These are phyloP conservation scores for Lipomyces starkeyi DNA, from an alignment of 805 yeast genomes.

Conservation along the genomic window DNA sequence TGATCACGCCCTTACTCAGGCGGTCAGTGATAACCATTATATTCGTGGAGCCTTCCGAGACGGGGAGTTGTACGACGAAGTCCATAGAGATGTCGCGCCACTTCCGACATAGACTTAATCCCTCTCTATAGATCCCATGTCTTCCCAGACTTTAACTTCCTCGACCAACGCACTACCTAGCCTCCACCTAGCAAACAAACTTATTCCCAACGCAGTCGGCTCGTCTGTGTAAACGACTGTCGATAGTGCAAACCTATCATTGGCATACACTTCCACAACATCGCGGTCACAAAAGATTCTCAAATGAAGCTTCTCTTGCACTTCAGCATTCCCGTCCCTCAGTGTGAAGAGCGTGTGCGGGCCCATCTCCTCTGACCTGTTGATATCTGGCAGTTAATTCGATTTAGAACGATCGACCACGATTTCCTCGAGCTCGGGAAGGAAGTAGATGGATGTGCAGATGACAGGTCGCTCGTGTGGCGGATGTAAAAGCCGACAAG, in stretches of 20 bases:
- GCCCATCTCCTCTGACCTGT: constrained; percentile 2
- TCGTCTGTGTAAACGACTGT: constrained; percentile 1
- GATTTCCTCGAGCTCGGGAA: constrained; percentile 6
- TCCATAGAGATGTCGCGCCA: constrained; percentile 39
- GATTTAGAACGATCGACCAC: constrained; percentile 4
- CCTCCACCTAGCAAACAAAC: constrained; percentile 2
- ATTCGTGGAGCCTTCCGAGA: neutral
- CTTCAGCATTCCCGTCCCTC: constrained; percentile 1
- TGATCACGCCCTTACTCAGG: neutral
- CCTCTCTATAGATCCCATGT: neutral
- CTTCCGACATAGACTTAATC: constrained; percentile 12
- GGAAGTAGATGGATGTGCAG: constrained; percentile 1
- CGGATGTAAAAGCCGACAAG: neutral
- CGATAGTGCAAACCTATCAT: constrained; percentile 1
- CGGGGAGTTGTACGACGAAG: constrained; percentile 37
- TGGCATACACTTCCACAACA: constrained; percentile 7
- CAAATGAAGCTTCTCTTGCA: constrained; percentile 4
- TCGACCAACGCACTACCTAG: constrained; percentile 4
- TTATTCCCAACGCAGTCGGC: constrained; percentile 3
- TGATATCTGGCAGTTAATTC: neutral
- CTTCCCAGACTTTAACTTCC: constrained; percentile 1
- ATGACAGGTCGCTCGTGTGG: constrained; percentile 3
- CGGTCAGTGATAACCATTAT: neutral
- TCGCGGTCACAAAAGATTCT: constrained; percentile 4
- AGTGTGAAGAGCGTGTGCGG: constrained; percentile 6